phyloP scores from a whole-genome alignment of 257 asterid species.

The Nyctanthes arbortristis region DNA sequence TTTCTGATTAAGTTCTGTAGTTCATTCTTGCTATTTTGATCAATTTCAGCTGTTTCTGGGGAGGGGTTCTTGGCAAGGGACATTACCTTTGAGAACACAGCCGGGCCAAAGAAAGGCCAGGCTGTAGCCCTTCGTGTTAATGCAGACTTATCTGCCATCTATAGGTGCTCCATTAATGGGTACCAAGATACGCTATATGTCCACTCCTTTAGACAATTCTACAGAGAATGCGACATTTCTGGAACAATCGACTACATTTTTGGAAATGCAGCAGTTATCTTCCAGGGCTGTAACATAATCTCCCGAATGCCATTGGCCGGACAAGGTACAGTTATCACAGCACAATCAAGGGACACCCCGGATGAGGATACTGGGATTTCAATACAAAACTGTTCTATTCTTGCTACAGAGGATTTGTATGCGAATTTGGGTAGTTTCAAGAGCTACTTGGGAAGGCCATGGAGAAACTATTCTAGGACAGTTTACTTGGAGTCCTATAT shows the following conservation, averaged over 20 bases:
- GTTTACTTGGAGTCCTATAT: slow-evolving; percentile 62
- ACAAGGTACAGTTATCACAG: slow-evolving; percentile 66
- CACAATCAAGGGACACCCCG: slow-evolving; percentile 36
- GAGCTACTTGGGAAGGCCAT: slow-evolving; percentile 84
- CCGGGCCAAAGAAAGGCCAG: slow-evolving; percentile 77
- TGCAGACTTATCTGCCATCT: slow-evolving; percentile 67
- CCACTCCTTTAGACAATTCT: too few species aligned
- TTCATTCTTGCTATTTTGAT: too few species aligned
- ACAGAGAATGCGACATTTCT: too few species aligned
- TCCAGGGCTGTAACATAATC: slow-evolving; percentile 66
- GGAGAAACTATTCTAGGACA: slow-evolving; percentile 65
- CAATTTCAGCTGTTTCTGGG: slow-evolving; percentile 73
- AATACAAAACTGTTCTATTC: slow-evolving; percentile 68
- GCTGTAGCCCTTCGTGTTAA: slow-evolving; percentile 85
- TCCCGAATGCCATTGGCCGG: slow-evolving; percentile 67
- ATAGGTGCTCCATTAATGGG: slow-evolving; percentile 60
- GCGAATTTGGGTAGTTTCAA: slow-evolving; percentile 32
- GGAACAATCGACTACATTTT: too few species aligned
- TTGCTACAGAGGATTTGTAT: slow-evolving; percentile 53
- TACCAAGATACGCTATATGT: too few species aligned
- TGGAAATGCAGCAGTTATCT: too few species aligned
- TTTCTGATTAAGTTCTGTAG: too few species aligned
- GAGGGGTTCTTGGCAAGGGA: slow-evolving; percentile 87
- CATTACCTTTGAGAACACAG: slow-evolving; percentile 71
- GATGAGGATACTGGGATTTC: slow-evolving; percentile 71